Base-by-base conservation (phyloP, 202 grass and related monocot genomes). In the Zizania palustris region DNA sequence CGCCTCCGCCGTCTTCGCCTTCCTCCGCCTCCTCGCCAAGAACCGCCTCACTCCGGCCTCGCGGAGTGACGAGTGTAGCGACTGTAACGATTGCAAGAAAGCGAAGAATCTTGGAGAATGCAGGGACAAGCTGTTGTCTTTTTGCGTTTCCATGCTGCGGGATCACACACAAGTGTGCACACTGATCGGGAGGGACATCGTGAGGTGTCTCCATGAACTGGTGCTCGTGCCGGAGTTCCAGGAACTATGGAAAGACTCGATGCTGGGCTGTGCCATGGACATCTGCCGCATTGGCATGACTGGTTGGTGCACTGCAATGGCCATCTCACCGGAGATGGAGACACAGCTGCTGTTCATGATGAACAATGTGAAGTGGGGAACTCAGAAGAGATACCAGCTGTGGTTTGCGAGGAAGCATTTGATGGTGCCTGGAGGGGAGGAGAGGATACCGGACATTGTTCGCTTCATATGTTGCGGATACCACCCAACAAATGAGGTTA, bases 331-430 rank as follows among this genome's bases (percentile, higher is more conserved):
- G 5, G 85, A 99, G 77, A 99, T 99, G 87, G 89, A 96, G 78
- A 65, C 43, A 0, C 88, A 93, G 40, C 87, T 99, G 65, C 77
- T 93, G 19, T 96, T 99, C 83, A 74, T 93, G 72, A 91, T 93
- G 71, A 93, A 72, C 71, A 71, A 71, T 82, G 96, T 99, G 15
- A 96, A 84, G 82, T 99, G 87, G 89, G 96, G 90, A 16, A 56
- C 61, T 61, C 96, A 99, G 75, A 88, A 89, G 78, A 87, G 81
- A 58, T 96, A 96, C 75, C 92, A 96, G 74, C 67, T 85, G 7
- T 98, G 95, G 95, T 98, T 94, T 49, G 77, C 70, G 0, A 90
- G 84, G 85, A 98, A 85, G 53, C 87, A 93, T 48, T 36, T 99
- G 46, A 78, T 81, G 66, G 83, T 76, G 39, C 90, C 90, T 9